These are phyloP conservation scores for Dichotomopilus funicola DNA, from an alignment of 2,329 filamentous ascomycete genomes.

Conservation along the genomic window DNA sequence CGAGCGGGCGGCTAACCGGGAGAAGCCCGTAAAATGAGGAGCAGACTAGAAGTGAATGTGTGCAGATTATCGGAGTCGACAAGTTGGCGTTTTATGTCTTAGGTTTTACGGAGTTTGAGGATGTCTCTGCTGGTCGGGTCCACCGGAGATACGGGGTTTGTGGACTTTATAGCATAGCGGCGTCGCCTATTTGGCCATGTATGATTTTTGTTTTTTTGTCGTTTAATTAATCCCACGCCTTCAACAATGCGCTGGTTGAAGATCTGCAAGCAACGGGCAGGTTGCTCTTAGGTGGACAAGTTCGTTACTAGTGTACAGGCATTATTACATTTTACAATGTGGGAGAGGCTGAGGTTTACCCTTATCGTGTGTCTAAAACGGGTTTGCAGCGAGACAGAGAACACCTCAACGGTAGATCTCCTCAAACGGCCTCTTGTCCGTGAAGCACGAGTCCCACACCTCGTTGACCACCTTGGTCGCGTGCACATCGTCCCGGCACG, in stretches of 20 bases:
- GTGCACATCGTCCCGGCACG: constrained; percentile 78
- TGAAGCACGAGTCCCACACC: constrained; percentile 98
- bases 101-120: no score
- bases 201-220: constrained; percentile 8
- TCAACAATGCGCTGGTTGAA: background rate
- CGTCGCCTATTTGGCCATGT: constrained; percentile 18
- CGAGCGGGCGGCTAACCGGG: constrained; percentile 46
- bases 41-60: background rate
- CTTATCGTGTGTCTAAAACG: no score
- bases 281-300: background rate
- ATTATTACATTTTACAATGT: constrained; percentile 1
- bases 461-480: constrained; percentile 86
- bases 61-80: constrained; percentile 7
- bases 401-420: constrained; percentile 72
- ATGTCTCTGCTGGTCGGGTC: background rate
- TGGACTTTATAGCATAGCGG: constrained; percentile 21
- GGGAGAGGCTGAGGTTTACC: no score
- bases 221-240: background rate
- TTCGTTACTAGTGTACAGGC: constrained; percentile 7
- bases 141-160: background rate
- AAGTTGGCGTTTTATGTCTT: constrained; percentile 14
- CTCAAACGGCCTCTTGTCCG: constrained; percentile 90
- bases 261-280: background rate
- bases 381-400: background rate
- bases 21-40: constrained; percentile 32